Percentiles rank a stretch among this genome's conserved stretches.
Evolutionary conservation across 192 early-diverging fungal species (phyloP).

Genomic region (Coemansia umbellata): DNA sequence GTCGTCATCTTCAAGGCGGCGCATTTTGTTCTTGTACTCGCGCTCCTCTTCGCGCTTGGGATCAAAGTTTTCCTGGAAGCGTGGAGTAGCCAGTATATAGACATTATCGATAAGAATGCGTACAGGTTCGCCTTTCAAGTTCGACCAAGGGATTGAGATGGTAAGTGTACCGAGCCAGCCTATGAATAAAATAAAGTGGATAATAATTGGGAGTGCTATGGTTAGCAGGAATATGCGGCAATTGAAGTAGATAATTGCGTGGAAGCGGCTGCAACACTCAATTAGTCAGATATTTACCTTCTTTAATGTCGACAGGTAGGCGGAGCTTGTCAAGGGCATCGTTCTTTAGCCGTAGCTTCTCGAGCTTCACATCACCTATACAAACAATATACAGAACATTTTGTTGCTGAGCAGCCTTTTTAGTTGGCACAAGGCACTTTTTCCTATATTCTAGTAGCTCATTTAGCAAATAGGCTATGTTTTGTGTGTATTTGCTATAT

Average conservation of each 20-base stretch:
- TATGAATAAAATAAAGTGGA: conserved; percentile 14
- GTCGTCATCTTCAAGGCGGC: conserved; percentile 65
- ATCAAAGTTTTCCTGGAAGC: conserved; percentile 77
- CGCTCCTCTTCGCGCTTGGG: conserved; percentile 75
- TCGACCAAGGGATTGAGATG: conserved; percentile 94
- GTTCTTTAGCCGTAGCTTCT: conserved; percentile 81
- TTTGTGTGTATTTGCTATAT: too few species aligned
- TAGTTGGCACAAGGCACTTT: too few species aligned
- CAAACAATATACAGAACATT: too few species aligned
- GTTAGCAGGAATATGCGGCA: conserved; percentile 6
- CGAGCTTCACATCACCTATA: conserved; percentile 90
- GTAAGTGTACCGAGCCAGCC: conserved; percentile 91
- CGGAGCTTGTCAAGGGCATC: conserved; percentile 94
- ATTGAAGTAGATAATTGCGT: too few species aligned
- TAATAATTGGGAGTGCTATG: neutral
- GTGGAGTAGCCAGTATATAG: conserved; percentile 82
- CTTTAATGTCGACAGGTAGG: conserved; percentile 88
- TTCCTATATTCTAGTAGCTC: too few species aligned
- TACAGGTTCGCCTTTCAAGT: conserved; percentile 92
- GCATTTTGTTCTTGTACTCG: conserved; percentile 74
- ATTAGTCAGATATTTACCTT: conserved; percentile 67
- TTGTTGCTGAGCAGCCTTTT: too few species aligned
- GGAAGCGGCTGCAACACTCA: too few species aligned
- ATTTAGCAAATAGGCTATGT: too few species aligned
- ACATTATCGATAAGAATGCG: conserved; percentile 85